These are phyloP conservation scores for Penicillium sclerotigenum DNA, from an alignment of 2,329 filamentous ascomycete genomes.

Conservation along the genomic window DNA sequence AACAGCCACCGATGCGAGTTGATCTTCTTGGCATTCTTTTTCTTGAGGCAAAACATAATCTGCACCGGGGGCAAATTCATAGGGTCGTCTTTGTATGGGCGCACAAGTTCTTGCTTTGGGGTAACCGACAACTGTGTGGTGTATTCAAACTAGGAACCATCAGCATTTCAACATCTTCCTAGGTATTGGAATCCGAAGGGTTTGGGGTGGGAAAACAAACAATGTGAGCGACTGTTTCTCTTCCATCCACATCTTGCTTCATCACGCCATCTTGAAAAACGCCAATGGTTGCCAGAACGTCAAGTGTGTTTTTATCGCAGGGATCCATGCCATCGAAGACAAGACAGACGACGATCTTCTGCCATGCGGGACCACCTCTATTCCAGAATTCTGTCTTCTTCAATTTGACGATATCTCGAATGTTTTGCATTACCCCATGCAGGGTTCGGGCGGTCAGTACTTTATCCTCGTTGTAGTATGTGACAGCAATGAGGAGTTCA, in stretches of 20 bases:
- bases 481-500: slow-evolving; percentile 89
- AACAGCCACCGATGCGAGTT: slow-evolving; percentile 98
- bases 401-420: slow-evolving; percentile 92
- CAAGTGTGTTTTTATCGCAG: slow-evolving; percentile 87
- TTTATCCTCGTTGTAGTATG: slow-evolving; percentile 99
- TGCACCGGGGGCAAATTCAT: slow-evolving; percentile 86
- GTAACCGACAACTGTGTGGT: slow-evolving; percentile 96
- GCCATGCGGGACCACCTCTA: slow-evolving; percentile 93
- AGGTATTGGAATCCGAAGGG: background rate
- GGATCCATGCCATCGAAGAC: slow-evolving; percentile 96
- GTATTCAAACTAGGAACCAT: slow-evolving; percentile 69
- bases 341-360: slow-evolving; percentile 94
- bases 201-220: slow-evolving; percentile 32
- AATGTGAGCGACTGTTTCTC: slow-evolving; percentile 89
- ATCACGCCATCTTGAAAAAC: slow-evolving; percentile 95
- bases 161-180: background rate
- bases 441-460: slow-evolving; percentile 80
- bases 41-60: slow-evolving; percentile 98
- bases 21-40: slow-evolving; percentile 98
- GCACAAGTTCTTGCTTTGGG: slow-evolving; percentile 86
- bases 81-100: slow-evolving; percentile 75
- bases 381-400: slow-evolving; percentile 99
- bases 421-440: slow-evolving; percentile 96
- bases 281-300: slow-evolving; percentile 85
- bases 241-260: slow-evolving; percentile 94